Evolutionary conservation across 176 grass and related monocot species (phyloP).

Genomic region (Aechmea fasciata): DNA sequence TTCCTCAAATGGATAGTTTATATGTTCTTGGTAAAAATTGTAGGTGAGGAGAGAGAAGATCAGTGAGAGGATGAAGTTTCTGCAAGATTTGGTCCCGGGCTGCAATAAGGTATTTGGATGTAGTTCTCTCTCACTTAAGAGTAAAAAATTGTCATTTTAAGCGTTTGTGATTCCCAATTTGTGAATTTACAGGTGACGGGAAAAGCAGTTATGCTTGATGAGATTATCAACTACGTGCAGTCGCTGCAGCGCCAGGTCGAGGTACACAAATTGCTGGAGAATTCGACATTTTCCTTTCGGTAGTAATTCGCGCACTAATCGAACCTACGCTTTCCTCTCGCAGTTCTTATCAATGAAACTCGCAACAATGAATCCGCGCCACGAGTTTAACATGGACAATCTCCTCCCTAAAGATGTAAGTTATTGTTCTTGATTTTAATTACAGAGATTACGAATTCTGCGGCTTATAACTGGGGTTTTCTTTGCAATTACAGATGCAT

Average conservation of each 20-base stretch:
- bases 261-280: constrained; percentile 10
- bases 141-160: too few species aligned
- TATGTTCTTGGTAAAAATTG: background rate
- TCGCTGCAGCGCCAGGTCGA: constrained; percentile 69
- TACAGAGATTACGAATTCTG: background rate
- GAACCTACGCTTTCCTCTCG: background rate
- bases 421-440: background rate
- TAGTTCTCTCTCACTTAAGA: background rate
- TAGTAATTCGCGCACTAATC: background rate
- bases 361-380: constrained; percentile 32
- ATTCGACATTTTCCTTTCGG: too few species aligned
- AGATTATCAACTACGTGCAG: constrained; percentile 79
- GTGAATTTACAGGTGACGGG: constrained; percentile 39
- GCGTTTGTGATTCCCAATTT: background rate
- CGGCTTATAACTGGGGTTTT: background rate
- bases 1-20: background rate
- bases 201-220: constrained; percentile 70
- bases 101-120: constrained; percentile 42
- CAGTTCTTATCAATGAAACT: constrained; percentile 77
- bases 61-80: constrained; percentile 66
- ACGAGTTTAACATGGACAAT: constrained; percentile 16
- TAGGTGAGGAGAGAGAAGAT: constrained; percentile 71
- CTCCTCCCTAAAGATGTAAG: constrained; percentile 30
- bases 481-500: constrained; percentile 5
- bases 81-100: constrained; percentile 56